These are phyloP conservation scores for Crithidia sp. DNA, from an alignment of 208 protist species.

Conservation along the genomic window DNA sequence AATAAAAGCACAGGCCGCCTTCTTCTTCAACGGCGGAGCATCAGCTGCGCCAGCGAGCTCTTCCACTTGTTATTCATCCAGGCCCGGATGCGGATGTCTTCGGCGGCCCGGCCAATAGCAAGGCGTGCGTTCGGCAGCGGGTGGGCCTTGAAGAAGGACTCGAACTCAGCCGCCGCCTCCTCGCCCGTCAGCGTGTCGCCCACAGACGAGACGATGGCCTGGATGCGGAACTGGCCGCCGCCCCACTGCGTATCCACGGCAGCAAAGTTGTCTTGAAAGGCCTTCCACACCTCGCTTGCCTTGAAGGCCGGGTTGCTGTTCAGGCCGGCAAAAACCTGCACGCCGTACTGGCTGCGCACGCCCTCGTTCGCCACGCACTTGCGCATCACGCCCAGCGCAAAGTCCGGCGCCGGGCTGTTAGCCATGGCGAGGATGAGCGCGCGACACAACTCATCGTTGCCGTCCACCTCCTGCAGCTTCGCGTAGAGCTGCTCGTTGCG, in stretches of 20 bases:
- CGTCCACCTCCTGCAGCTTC: conserved; percentile 58
- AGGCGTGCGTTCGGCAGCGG: conserved; percentile 79
- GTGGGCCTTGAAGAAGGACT: conserved; percentile 73
- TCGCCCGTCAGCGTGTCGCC: conserved; percentile 60
- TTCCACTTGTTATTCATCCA: conserved; percentile 74
- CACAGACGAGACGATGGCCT: conserved; percentile 74
- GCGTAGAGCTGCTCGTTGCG: conserved; percentile 52
- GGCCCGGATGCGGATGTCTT: conserved; percentile 64
- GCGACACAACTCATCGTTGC: conserved; percentile 74
- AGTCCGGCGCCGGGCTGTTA: conserved; percentile 49
- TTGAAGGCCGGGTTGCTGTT: conserved; percentile 53
- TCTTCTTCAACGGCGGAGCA: conserved; percentile 11
- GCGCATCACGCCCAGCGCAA: conserved; percentile 60
- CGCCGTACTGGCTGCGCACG: conserved; percentile 84
- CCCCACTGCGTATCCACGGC: conserved; percentile 87
- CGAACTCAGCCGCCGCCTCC: conserved; percentile 58
- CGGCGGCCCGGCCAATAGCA: conserved; percentile 67
- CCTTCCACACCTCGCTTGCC: conserved; percentile 59
- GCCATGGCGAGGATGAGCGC: conserved; percentile 68
- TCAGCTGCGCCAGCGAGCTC: conserved; percentile 18
- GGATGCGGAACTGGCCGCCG: conserved; percentile 88
- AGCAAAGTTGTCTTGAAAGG: conserved; percentile 75
- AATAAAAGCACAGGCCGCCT: background rate
- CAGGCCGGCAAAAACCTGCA: conserved; percentile 58
- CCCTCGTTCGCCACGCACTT: conserved; percentile 67